These are phyloP conservation scores for Spatholobus suberectus DNA, from an alignment of 306 rosid genomes.

Conservation along the genomic window DNA sequence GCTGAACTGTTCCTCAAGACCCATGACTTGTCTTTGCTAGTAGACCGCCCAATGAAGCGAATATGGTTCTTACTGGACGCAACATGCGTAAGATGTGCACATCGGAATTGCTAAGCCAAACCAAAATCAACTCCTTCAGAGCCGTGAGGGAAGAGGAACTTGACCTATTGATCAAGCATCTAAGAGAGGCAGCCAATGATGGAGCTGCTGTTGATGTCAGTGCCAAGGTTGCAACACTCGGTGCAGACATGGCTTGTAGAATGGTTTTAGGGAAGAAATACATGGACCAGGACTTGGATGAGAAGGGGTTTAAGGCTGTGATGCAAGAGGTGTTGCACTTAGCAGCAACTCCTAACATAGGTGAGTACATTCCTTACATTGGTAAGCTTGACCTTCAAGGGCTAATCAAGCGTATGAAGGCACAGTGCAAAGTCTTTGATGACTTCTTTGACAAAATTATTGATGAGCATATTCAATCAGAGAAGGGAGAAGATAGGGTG, in stretches of 20 bases:
- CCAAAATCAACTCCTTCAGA: conserved; percentile 56
- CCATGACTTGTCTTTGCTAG: conserved; percentile 65
- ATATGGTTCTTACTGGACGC: conserved; percentile 77
- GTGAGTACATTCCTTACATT: conserved; percentile 62
- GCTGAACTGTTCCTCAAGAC: conserved; percentile 72
- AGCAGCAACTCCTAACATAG: conserved; percentile 51
- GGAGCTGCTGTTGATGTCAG: conserved; percentile 54
- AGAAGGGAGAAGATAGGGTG: conserved; percentile 33
- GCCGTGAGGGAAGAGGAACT: conserved; percentile 66
- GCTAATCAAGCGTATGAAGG: conserved; percentile 54
- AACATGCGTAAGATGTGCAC: conserved; percentile 73
- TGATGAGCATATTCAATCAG: conserved; percentile 60
- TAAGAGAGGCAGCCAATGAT: conserved; percentile 48
- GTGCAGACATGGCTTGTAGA: conserved; percentile 53
- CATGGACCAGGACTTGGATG: conserved; percentile 53
- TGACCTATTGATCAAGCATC: conserved; percentile 37
- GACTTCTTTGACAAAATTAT: conserved; percentile 63
- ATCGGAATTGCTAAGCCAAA: conserved; percentile 59
- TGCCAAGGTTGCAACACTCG: conserved; percentile 45
- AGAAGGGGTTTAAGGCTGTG: conserved; percentile 61
- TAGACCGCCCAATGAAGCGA: conserved; percentile 52
- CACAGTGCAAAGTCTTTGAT: conserved; percentile 51
- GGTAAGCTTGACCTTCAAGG: conserved; percentile 71
- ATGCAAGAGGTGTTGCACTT: conserved; percentile 52
- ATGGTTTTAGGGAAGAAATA: conserved; percentile 72